Percentiles rank a stretch among this genome's conserved stretches.
phyloP scores from a whole-genome alignment of 78 protist species.

The Dictyostelium capitatum region DNA sequence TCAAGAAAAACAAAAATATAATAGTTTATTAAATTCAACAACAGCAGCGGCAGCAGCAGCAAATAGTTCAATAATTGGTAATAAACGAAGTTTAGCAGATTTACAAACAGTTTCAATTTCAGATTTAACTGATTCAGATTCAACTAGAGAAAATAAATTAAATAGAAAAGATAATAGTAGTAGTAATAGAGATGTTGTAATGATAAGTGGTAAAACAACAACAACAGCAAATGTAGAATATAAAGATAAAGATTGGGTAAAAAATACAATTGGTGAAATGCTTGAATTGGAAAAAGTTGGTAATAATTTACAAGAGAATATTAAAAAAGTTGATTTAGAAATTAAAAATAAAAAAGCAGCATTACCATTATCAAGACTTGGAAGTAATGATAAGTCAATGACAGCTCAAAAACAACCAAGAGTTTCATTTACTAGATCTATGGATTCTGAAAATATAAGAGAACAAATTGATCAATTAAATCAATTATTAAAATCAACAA shows the following conservation, averaged over 20 bases:
- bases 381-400: too few relatives aligned
- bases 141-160: not conserved
- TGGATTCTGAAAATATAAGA: not conserved
- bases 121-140: not conserved
- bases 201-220: not conserved
- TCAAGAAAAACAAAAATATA: not conserved
- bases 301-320: not conserved
- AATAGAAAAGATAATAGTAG: not conserved
- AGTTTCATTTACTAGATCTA: not conserved
- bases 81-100: not conserved
- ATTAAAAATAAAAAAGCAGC: not conserved
- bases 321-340: not conserved
- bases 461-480: not conserved
- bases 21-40: constrained; percentile 9
- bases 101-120: constrained; percentile 3
- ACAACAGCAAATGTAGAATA: not conserved
- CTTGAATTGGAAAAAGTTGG: not conserved
- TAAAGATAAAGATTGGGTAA: not conserved
- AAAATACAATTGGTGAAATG: not conserved
- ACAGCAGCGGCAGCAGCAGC: not conserved
- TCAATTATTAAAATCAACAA: not conserved
- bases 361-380: not conserved
- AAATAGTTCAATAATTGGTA: not conserved
- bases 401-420: not conserved
- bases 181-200: not conserved